Conservation (phyloP, 805 yeast genomes). For the Torulaspora microellipsoides region DNA sequence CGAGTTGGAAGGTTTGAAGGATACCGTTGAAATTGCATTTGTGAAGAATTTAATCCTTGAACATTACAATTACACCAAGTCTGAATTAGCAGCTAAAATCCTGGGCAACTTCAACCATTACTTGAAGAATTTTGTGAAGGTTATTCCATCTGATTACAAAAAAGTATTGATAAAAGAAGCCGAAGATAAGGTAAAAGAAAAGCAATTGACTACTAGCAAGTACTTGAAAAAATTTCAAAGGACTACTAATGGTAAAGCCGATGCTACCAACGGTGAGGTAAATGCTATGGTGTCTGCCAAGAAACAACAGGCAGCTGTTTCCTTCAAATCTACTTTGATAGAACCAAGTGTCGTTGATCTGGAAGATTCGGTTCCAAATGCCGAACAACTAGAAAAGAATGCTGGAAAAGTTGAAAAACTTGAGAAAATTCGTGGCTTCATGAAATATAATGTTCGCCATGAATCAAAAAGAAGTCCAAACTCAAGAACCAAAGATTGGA, state of each 20-base stretch:
- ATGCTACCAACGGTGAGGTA: constrained; percentile 86
- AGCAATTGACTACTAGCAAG: constrained; percentile 50
- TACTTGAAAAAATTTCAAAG: constrained; percentile 70
- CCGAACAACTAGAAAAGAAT: constrained; percentile 58
- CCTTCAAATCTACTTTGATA: constrained; percentile 33
- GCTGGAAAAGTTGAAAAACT: constrained; percentile 50
- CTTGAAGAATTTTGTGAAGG: constrained; percentile 86
- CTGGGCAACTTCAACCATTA: constrained; percentile 83
- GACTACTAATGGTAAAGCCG: constrained; percentile 66
- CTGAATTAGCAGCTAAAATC: constrained; percentile 81
- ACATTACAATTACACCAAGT: constrained; percentile 90
- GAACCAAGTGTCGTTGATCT: constrained; percentile 89
- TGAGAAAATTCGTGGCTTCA: constrained; percentile 78
- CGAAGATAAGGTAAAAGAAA: constrained; percentile 60
- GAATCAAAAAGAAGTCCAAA: constrained; percentile 80
- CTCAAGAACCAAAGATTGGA: constrained; percentile 84
- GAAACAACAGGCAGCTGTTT: constrained; percentile 20
- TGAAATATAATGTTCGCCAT: constrained; percentile 85
- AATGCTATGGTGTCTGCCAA: constrained; percentile 46
- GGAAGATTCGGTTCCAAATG: constrained; percentile 81
- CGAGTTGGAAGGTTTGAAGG: constrained; percentile 69
- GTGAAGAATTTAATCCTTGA: constrained; percentile 90
- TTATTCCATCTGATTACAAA: constrained; percentile 88
- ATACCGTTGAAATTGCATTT: constrained; percentile 90
- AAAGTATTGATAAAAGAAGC: constrained; percentile 79